Conservation (phyloP, 2,329 filamentous ascomycete genomes). For the Aureobasidium sp. region DNA sequence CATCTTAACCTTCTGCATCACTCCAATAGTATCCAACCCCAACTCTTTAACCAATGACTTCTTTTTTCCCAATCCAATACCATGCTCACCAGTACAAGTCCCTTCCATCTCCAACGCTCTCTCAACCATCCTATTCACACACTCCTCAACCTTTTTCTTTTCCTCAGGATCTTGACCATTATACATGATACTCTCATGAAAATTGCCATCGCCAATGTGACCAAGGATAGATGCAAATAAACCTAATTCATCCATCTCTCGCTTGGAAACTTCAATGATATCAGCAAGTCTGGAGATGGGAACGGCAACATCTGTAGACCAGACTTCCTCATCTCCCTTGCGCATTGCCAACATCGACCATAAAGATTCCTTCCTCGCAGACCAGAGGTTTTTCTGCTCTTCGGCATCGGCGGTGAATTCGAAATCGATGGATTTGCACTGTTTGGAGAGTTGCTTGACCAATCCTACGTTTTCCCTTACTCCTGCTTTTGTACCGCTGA, state of each 20-base stretch:
- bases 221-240: conserved; percentile 82
- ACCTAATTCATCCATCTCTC: conserved; percentile 77
- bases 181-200: conserved; percentile 90
- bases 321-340: conserved; percentile 48
- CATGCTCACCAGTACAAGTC: conserved; percentile 84
- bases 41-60: conserved; percentile 69
- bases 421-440: conserved; percentile 47
- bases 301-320: conserved; percentile 54
- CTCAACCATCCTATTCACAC: conserved; percentile 83
- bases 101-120: conserved; percentile 91
- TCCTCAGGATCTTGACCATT: conserved; percentile 61
- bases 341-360: conserved; percentile 53
- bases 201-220: conserved; percentile 90
- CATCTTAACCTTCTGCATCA: conserved; percentile 79
- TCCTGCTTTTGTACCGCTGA: conserved; percentile 67
- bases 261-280: conserved; percentile 73
- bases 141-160: conserved; percentile 64
- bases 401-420: conserved; percentile 46
- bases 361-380: conserved; percentile 50
- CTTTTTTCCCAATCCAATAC: conserved; percentile 80
- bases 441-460: conserved; percentile 59
- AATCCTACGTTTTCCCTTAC: conserved; percentile 67
- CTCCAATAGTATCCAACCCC: conserved; percentile 68
- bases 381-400: conserved; percentile 50
- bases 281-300: conserved; percentile 53